These are phyloP conservation scores for Glycine latifolia DNA, from an alignment of 306 rosid genomes.

Conservation along the genomic window DNA sequence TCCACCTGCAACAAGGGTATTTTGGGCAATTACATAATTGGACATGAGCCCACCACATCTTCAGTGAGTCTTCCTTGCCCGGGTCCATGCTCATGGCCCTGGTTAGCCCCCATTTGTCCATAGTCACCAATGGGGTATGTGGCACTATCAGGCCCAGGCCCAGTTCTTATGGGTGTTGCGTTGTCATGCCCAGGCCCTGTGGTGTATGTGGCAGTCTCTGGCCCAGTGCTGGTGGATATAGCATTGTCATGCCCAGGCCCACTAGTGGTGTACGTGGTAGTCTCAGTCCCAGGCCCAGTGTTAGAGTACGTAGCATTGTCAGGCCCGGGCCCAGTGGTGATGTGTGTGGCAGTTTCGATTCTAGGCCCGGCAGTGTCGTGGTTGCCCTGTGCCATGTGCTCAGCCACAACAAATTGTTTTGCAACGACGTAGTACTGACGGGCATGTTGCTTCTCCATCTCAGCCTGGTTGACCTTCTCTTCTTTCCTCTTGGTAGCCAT, in stretches of 20 bases:
- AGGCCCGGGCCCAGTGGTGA: neutral
- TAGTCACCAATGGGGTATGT: constrained; percentile 47
- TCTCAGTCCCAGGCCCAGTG: neutral
- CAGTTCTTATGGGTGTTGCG: neutral
- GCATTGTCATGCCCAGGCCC: neutral
- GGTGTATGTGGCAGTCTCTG: neutral
- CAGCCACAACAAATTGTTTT: constrained; percentile 4
- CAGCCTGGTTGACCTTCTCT: constrained; percentile 55
- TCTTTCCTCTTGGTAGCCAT: constrained; percentile 61
- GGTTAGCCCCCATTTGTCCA: constrained; percentile 56
- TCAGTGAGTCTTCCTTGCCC: constrained; percentile 43
- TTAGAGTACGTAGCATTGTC: neutral
- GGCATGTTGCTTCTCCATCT: constrained; percentile 62
- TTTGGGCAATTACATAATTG: constrained; percentile 49
- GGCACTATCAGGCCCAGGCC: constrained; percentile 33
- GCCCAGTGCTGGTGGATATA: neutral
- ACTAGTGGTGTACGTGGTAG: neutral
- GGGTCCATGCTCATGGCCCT: neutral
- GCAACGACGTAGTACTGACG: constrained; percentile 53
- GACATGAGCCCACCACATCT: constrained; percentile 49
- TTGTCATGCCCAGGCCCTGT: neutral
- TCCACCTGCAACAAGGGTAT: constrained; percentile 22
- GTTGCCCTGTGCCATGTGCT: neutral
- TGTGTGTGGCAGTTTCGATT: neutral
- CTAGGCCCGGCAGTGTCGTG: neutral